Evolutionary conservation across 495 filamentous ascomycete species (phyloP).

Genomic region (Xylaria palmicola): DNA sequence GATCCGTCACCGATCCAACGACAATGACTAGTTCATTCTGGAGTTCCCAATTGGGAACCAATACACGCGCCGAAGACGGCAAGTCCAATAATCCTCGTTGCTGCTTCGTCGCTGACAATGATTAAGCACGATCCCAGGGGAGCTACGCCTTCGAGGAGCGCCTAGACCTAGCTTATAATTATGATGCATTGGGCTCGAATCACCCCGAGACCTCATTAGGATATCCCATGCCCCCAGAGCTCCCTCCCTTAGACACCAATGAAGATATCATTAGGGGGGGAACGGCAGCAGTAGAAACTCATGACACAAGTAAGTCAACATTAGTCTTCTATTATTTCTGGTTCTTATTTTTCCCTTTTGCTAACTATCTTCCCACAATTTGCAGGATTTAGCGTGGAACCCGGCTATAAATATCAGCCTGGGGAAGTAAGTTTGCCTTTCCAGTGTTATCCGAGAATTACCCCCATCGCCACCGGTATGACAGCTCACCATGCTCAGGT

Average conservation of each 20-base stretch:
- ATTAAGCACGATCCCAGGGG: background rate
- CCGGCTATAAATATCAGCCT: background rate
- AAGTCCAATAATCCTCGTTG: background rate
- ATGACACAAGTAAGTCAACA: background rate
- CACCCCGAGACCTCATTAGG: background rate
- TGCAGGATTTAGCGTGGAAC: background rate
- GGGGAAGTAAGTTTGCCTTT: background rate
- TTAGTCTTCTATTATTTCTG: too few species aligned
- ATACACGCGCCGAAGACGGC: background rate
- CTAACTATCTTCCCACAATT: background rate
- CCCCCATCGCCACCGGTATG: background rate
- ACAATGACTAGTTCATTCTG: background rate
- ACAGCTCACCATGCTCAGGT: conserved; percentile 25
- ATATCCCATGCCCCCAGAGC: too few species aligned
- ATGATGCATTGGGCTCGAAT: background rate
- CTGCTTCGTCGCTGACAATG: background rate
- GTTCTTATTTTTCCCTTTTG: background rate
- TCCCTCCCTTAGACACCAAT: background rate
- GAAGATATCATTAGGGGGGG: background rate
- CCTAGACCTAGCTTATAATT: background rate
- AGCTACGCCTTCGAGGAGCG: background rate
- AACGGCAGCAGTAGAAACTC: background rate
- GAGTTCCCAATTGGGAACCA: background rate
- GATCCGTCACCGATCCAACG: background rate
- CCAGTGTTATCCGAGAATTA: background rate